A percentile compares a stretch with the other conserved stretches of the same genome.
phyloP scores from a whole-genome alignment of 345 rosid genomes.

The Adansonia digitata region DNA sequence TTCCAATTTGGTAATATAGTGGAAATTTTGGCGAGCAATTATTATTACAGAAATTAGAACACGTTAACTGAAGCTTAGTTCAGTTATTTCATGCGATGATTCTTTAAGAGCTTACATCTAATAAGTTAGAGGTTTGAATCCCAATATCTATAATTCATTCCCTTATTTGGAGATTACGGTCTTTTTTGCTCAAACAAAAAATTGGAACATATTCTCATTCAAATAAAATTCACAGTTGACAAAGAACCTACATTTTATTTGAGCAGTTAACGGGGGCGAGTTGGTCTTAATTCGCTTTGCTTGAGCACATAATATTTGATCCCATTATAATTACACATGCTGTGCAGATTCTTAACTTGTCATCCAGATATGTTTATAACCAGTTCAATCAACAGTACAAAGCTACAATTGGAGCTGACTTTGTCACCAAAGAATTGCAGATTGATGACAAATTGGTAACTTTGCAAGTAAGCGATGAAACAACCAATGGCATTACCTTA shows the following conservation, averaged over 20 bases:
- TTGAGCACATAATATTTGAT: background rate
- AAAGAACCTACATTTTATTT: too few relatives aligned
- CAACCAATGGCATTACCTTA: background rate
- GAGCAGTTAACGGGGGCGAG: too few relatives aligned
- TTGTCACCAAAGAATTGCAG: conserved; percentile 81
- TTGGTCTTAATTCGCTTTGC: too few relatives aligned
- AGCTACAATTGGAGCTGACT: conserved; percentile 93
- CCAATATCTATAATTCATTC: too few relatives aligned
- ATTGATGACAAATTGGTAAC: conserved; percentile 72
- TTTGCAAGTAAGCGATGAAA: conserved; percentile 48
- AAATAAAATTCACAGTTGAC: too few relatives aligned
- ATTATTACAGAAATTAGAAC: background rate
- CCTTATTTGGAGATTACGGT: too few relatives aligned
- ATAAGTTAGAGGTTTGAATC: too few relatives aligned
- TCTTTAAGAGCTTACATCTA: too few relatives aligned
- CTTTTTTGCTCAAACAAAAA: too few relatives aligned
- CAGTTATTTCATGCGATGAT: too few relatives aligned
- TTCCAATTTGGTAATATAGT: background rate
- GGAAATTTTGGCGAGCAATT: background rate
- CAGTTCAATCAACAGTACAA: conserved; percentile 70
- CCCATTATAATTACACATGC: background rate
- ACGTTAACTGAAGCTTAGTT: too few relatives aligned
- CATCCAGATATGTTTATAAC: conserved; percentile 71
- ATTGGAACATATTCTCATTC: too few relatives aligned
- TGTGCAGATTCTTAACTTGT: background rate